Evolutionary conservation across 2,329 filamentous ascomycete species (phyloP).

Genomic region (Drechslera avenae): DNA sequence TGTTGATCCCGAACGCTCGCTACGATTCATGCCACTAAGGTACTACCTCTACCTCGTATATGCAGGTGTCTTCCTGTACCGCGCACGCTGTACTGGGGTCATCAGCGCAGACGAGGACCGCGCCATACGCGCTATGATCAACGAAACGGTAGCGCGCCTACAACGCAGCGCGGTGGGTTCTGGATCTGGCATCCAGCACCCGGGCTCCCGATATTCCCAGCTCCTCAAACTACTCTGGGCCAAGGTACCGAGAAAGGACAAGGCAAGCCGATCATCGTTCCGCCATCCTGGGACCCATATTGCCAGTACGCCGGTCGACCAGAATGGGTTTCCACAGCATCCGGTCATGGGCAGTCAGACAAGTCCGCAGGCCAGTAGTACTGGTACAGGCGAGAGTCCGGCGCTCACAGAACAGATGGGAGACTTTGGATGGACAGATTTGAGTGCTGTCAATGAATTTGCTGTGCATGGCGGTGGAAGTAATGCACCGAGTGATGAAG

Average conservation of each 20-base stretch:
- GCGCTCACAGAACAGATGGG: conserved; percentile 55
- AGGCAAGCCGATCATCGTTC: conserved; percentile 30
- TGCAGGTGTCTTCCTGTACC: conserved; percentile 56
- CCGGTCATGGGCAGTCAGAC: conserved; percentile 14
- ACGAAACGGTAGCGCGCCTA: conserved; percentile 52
- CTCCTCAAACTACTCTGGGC: conserved; percentile 56
- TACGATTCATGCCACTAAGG: conserved; percentile 56
- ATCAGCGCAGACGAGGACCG: conserved; percentile 55
- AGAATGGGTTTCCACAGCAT: conserved; percentile 29
- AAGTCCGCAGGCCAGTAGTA: conserved; percentile 47
- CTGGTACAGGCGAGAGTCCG: conserved; percentile 47
- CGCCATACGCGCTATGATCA: conserved; percentile 54
- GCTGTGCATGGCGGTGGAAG: conserved; percentile 51
- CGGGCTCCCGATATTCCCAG: conserved; percentile 54
- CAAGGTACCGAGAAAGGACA: conserved; percentile 49
- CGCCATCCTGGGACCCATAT: conserved; percentile 41
- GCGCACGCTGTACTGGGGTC: conserved; percentile 55
- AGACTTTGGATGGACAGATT: conserved; percentile 57
- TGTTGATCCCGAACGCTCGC: conserved; percentile 53
- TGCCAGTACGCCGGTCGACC: conserved; percentile 34
- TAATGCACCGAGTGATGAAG: conserved; percentile 33
- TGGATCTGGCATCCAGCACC: conserved; percentile 50
- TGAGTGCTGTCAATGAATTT: conserved; percentile 55
- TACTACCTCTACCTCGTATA: conserved; percentile 58
- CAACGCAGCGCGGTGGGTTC: conserved; percentile 51